phyloP scores from a whole-genome alignment of 306 rosid species.

The Argentina anserina region DNA sequence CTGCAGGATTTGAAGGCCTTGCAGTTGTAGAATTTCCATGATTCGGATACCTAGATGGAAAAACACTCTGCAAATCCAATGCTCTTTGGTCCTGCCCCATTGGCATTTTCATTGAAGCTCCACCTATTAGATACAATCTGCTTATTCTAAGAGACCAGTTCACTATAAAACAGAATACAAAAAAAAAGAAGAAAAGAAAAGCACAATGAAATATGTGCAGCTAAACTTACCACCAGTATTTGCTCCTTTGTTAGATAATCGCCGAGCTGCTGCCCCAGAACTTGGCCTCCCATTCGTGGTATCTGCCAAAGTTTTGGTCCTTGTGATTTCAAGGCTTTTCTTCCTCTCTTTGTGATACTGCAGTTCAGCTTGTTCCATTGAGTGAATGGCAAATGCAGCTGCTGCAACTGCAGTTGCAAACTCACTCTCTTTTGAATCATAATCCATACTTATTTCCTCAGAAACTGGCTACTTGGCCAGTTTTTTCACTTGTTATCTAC shows the following conservation, averaged over 20 bases:
- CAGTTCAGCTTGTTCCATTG: constrained; percentile 42
- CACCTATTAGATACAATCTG: constrained; percentile 30
- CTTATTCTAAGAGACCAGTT: background rate
- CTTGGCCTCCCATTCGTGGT: constrained; percentile 20
- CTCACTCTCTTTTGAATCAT: constrained; percentile 35
- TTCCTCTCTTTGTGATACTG: constrained; percentile 32
- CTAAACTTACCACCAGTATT: constrained; percentile 24
- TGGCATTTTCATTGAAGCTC: constrained; percentile 39
- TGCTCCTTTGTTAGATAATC: constrained; percentile 33
- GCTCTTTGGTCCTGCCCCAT: constrained; percentile 29
- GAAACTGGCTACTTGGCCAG: constrained; percentile 20
- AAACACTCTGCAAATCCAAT: constrained; percentile 20
- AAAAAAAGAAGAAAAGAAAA: background rate
- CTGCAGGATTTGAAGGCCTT: constrained; percentile 25
- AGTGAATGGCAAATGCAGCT: constrained; percentile 54
- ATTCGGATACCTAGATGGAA: constrained; percentile 29
- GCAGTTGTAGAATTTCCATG: constrained; percentile 27
- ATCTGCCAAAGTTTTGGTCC: constrained; percentile 28
- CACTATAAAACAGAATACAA: background rate
- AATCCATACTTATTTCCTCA: constrained; percentile 27
- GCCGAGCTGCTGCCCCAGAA: constrained; percentile 23
- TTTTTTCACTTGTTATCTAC: constrained; percentile 21
- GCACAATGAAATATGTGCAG: background rate
- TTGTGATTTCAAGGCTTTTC: constrained; percentile 25
- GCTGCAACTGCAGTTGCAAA: constrained; percentile 57